Base-by-base conservation (phyloP, 2,329 filamentous ascomycete species). In the Fusarium compactum region DNA sequence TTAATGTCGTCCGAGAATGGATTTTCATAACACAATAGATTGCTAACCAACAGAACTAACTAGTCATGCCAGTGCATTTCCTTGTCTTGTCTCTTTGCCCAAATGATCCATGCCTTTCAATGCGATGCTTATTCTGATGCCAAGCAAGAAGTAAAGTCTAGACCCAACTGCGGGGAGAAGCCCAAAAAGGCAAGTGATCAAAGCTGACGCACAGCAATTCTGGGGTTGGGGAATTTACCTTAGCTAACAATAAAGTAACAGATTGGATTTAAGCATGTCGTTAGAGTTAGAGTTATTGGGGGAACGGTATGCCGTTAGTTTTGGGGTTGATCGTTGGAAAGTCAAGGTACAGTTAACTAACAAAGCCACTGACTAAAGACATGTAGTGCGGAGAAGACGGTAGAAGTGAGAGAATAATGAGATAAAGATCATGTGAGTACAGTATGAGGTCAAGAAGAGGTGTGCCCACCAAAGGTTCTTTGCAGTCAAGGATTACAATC, bases 181-280 rank as follows among this genome's bases (percentile, higher is more conserved):
- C 57, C 32, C 18, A 25, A 50, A 50, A 14, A 64, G 61, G 61
- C 46, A 63, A 64, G 58, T 63, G 34, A 38, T 66, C 50, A 25
- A 46, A 15, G 59, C 51, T 64, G 38, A 41, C 29, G 30, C 18
- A 8, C 10, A 24, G 30, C 20, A 29, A 38, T 32, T n/a, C 47
- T 57, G 51, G 58, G 63, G 51, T 64, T 70, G 63, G 67, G 27
- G 67, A 57, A 68, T 71, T 53, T 24, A 22, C n/a, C 34, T 53
- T 70, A 70, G 67, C 67, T 70, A 70, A 70, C 68, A 58, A 71
- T 70, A 71, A 65, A 59, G 67, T 70, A 70, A 70, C 30, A 70
- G 58, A 40, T 61, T 57, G 51, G 44, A 51, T 64, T 70, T 70
- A 70, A 71, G 52, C 43, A 70, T 65, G 53, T 18, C 43, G 40